Conservation (phyloP, 2,329 filamentous ascomycete genomes). For the Huntiella bhutanensis region DNA sequence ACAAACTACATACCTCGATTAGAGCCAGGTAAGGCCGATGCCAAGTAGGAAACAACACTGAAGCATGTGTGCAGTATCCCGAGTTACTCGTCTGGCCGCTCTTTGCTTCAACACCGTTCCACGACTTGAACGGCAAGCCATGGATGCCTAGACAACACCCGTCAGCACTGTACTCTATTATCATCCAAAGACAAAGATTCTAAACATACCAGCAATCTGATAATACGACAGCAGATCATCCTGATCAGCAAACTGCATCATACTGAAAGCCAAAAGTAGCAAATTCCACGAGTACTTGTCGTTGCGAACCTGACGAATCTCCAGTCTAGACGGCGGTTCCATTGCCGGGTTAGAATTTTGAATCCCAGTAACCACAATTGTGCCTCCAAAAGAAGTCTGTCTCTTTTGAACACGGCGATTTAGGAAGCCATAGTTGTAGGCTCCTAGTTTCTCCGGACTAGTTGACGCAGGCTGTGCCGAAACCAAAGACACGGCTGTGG, state of each 20-base stretch:
- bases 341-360: conserved; percentile 16
- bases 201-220: conserved; percentile 47
- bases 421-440: conserved; percentile 11
- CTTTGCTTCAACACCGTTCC: conserved; percentile 34
- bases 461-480: conserved; percentile 8
- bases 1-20: conserved; percentile 28
- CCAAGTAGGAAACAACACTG: conserved; percentile 62
- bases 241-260: conserved; percentile 51
- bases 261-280: conserved; percentile 55
- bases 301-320: conserved; percentile 47
- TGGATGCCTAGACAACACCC: conserved; percentile 44
- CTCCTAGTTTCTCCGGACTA: conserved; percentile 5
- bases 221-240: conserved; percentile 51
- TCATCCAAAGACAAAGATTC: not conserved
- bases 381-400: not conserved
- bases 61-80: conserved; percentile 63
- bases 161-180: not conserved
- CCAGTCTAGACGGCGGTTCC: conserved; percentile 32
- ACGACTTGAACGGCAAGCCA: conserved; percentile 46
- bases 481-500: not conserved
- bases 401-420: conserved; percentile 2
- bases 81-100: conserved; percentile 18
- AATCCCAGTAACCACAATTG: conserved; percentile 7
- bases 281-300: conserved; percentile 54
- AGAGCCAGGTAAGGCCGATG: conserved; percentile 60